These are phyloP conservation scores for Thalassiosira gravida DNA, from an alignment of 352 stramenopile genomes.

Conservation along the genomic window DNA sequence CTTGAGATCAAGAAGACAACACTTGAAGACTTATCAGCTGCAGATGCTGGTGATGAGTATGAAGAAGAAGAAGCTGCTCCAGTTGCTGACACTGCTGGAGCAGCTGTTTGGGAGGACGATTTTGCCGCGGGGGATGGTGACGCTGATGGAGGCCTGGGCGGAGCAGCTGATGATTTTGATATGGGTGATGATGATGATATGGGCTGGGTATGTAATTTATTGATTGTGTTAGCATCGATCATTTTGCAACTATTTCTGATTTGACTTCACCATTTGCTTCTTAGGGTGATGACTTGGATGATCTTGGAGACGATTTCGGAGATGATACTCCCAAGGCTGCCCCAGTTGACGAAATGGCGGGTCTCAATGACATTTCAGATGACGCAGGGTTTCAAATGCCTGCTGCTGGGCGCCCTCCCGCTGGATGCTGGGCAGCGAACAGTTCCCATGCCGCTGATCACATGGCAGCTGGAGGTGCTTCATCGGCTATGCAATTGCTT, in stretches of 20 bases:
- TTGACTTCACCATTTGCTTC: too few species aligned
- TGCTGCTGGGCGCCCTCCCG: slow-evolving; percentile 88
- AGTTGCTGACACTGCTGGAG: slow-evolving; percentile 76
- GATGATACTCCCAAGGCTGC: too few species aligned
- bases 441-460: slow-evolving; percentile 97
- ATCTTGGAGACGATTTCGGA: slow-evolving; percentile 72
- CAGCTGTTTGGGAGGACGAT: slow-evolving; percentile 67
- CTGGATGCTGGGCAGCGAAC: slow-evolving; percentile 93
- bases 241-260: too few species aligned
- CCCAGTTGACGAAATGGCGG: slow-evolving; percentile 62
- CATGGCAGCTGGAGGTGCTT: slow-evolving; percentile 93
- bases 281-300: slow-evolving; percentile 80
- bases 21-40: slow-evolving; percentile 83
- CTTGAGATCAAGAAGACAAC: slow-evolving; percentile 91
- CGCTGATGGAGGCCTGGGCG: slow-evolving; percentile 74
- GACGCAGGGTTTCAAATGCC: slow-evolving; percentile 90
- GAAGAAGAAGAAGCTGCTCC: slow-evolving; percentile 59
- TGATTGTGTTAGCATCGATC: too few species aligned
- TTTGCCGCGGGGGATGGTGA: slow-evolving; percentile 76
- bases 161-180: slow-evolving; percentile 86
- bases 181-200: slow-evolving; percentile 85
- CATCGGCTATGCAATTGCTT: slow-evolving; percentile 96
- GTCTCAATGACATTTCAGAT: slow-evolving; percentile 68
- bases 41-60: slow-evolving; percentile 57
- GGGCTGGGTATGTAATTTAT: too few species aligned